phyloP scores from a whole-genome alignment of 768 basidiomycete genomes.

The Kwoniella dejecticola region DNA sequence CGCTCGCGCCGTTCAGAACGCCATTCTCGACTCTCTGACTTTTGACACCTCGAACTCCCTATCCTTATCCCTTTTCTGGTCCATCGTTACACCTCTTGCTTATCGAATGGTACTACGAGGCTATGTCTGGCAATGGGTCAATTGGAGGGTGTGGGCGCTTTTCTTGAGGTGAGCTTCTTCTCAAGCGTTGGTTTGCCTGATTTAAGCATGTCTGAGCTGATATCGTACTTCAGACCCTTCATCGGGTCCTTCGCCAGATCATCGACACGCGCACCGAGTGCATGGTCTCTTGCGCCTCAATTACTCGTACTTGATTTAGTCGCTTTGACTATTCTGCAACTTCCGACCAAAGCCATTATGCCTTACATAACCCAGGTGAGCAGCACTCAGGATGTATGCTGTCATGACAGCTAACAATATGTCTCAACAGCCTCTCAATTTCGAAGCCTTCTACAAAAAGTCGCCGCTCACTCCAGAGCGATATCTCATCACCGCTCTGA shows the following conservation, averaged over 20 bases:
- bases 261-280: conserved; percentile 18
- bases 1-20: conserved; percentile 8
- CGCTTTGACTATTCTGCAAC: conserved; percentile 24
- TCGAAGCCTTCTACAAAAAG: conserved; percentile 39
- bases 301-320: conserved; percentile 27
- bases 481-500: conserved; percentile 46
- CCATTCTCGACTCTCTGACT: conserved; percentile 5
- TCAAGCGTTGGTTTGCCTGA: too few relatives aligned
- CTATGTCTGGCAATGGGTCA: conserved; percentile 16
- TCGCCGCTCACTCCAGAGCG: conserved; percentile 40
- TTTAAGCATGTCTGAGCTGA: not conserved
- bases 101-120: conserved; percentile 15
- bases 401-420: conserved; percentile 15
- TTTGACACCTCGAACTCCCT: conserved; percentile 13
- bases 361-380: conserved; percentile 47
- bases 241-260: conserved; percentile 41
- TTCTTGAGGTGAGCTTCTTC: conserved; percentile 23
- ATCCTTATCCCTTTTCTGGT: conserved; percentile 7
- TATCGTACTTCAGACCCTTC: conserved; percentile 30
- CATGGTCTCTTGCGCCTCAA: conserved; percentile 25
- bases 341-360: conserved; percentile 37
- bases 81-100: conserved; percentile 7
- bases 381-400: not conserved
- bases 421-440: conserved; percentile 41
- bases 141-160: conserved; percentile 19